Base-by-base conservation (phyloP, 2,329 filamentous ascomycete species). In the Clarireedia homoeocarpa region DNA sequence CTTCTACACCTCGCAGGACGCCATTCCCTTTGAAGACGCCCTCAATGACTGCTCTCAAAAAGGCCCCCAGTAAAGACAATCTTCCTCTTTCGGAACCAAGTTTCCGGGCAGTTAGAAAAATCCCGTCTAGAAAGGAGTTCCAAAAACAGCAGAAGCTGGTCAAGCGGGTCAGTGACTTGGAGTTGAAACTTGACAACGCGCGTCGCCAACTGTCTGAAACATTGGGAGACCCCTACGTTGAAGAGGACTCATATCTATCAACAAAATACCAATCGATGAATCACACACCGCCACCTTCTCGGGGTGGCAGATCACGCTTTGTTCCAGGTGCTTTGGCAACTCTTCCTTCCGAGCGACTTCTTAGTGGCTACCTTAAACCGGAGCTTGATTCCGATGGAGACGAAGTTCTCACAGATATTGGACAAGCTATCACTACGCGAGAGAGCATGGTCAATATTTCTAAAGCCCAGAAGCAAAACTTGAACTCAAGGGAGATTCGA, bases 151-250 rank as follows among this genome's bases (percentile, higher is more conserved):
- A 76, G 57, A 82, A 80, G 59, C 70, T 85, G 34, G 71, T 75
- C 42, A 83, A 82, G 69, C 75, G 79, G 52, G 81, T 85, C 30
- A 83, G 79, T 61, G 76, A 84, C 60, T 73, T 85, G 12, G 82
- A 85, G 62, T 67, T 72, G 12, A 83, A 84, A 65, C 73, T 85
- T 30, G 71, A 78, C 15, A 73, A 74, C 38, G 80, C 80, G 7
- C 74, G 79, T 36, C 74, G 73, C 49, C 77, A 85, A 66, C 73
- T 85, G 24, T 71, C 74, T 34, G 70, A 76, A 5, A 71, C 77
- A 40, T 69, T 79, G 15, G 71, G 70, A 10, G 73, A 77, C 39
- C 60, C 63, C 4, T 48, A 48, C 15, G 62, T 62, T 66, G 58
- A 67, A 65, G 36, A 60, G 48, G 51, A 58, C 59, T 44, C 62